Base-by-base conservation (phyloP, 495 filamentous ascomycete species). In the Haplographium delicatum region DNA sequence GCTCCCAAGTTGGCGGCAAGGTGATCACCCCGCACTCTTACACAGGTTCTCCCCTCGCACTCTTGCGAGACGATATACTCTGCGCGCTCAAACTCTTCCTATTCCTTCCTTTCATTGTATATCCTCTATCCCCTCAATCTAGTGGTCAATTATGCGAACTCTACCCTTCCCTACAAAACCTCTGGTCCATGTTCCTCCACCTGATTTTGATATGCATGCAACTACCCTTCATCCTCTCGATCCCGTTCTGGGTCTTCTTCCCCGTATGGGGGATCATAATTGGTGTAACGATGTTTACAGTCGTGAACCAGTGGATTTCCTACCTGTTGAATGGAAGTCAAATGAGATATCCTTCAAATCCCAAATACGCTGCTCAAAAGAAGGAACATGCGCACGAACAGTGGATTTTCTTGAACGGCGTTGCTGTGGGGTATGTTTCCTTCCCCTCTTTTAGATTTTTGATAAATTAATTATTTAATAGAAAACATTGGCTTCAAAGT, bases 371-470 rank as follows among this genome's bases (percentile, higher is more conserved):
- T 3, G 47, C 13, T 11, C 22, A 22, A 1, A 51, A 27, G 47
- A 20, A 38, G 34, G 49, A 53, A 40, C 68, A 74, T 55, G 61
- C 69, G 19, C 66, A 80, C 53, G 85, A 89, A 62, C 72, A 80
- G 34, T 89, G 85, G 86, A 73, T 89, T 20, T 89, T 84, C 61
- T 65, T 89, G 55, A 88, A 88, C 57, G 85, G 85, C 10, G 81
- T 85, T 25, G 70, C 76, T 18, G 77, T 74, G 28, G 76, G 83
- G 80, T 74, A 70, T 44, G 67, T 65, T 11, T 37, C 16, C 7
- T 51, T 48, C 58, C 70, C 61, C 27, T 22, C n/a, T 28, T 19
- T 9, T 2, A n/a, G n/a, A n/a, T n/a, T n/a, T n/a, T n/a, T n/a
- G n/a, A n/a, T n/a, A n/a, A 8, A 49, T n/a, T 31, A 16, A 42